phyloP scores from a whole-genome alignment of 75 land plant species.

The Picea sitchensis region DNA sequence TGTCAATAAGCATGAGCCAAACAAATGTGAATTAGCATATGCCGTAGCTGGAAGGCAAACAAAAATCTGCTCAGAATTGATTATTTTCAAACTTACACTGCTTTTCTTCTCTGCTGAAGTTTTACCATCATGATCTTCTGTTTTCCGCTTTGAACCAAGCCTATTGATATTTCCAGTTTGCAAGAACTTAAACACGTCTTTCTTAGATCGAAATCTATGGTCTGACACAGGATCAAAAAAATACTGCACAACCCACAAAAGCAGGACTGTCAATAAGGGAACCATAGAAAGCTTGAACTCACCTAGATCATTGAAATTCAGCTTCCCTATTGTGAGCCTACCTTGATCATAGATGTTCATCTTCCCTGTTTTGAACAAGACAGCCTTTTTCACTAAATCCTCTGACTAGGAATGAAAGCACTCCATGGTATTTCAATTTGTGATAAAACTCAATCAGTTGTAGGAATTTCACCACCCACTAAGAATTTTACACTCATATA shows the following conservation, averaged over 20 bases:
- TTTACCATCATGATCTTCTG: conserved; percentile 2
- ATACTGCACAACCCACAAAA: conserved; percentile 23
- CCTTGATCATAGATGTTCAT: too few species aligned
- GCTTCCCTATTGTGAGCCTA: too few species aligned
- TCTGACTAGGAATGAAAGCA: too few species aligned
- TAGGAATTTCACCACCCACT: too few species aligned
- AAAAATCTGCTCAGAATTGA: background rate
- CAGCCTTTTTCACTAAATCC: too few species aligned
- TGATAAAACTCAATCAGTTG: too few species aligned
- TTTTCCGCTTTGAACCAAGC: background rate
- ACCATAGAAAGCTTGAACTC: too few species aligned
- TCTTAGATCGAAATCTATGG: conserved; percentile 23
- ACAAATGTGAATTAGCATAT: too few species aligned
- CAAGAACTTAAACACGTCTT: conserved; percentile 24
- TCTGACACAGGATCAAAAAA: conserved; percentile 18
- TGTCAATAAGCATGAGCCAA: background rate
- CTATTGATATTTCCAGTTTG: background rate
- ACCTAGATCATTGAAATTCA: too few species aligned
- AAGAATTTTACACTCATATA: too few species aligned
- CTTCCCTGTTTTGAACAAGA: too few species aligned
- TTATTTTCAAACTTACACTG: conserved; percentile 3
- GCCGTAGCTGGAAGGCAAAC: background rate
- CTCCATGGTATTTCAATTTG: too few species aligned
- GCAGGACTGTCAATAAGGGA: background rate
- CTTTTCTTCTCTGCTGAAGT: conserved; percentile 1